These are phyloP conservation scores for Flagelloscypha sp. DNA, from an alignment of 768 basidiomycete species.

Conservation along the genomic window DNA sequence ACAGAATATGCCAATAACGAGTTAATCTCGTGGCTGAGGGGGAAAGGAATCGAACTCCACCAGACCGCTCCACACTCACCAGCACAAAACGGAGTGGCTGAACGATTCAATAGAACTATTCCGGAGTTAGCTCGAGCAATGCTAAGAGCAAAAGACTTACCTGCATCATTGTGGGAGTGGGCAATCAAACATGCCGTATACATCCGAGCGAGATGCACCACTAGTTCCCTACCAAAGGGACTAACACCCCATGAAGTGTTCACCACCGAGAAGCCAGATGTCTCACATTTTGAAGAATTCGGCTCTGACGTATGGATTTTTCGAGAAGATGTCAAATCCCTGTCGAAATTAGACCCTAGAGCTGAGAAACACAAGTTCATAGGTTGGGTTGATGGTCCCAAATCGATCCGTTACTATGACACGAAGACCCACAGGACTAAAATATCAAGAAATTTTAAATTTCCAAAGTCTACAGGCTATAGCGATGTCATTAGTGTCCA, in stretches of 20 bases:
- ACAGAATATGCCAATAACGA: conserved; percentile 15
- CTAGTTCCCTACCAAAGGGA: conserved; percentile 1
- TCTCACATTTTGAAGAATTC: conserved; percentile 15
- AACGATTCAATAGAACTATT: conserved; percentile 15
- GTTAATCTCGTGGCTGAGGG: conserved; percentile 6
- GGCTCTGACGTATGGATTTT: conserved; percentile 12
- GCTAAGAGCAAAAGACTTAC: conserved; percentile 7
- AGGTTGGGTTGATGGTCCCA: conserved; percentile 15
- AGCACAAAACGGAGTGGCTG: conserved; percentile 15
- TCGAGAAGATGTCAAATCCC: conserved; percentile 15
- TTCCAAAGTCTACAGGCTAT: conserved; percentile 5
- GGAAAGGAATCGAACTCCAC: conserved; percentile 14
- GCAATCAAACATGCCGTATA: conserved; percentile 12
- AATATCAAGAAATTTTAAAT: conserved; percentile 19
- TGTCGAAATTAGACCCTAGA: conserved; percentile 12
- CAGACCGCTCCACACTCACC: conserved; percentile 13
- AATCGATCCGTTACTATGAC: conserved; percentile 19
- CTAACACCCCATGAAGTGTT: conserved; percentile 12
- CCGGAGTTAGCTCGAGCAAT: conserved; percentile 11
- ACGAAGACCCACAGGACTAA: conserved; percentile 11
- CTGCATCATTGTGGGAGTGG: conserved; percentile 12
- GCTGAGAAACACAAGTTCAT: conserved; percentile 7
- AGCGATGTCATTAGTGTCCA: too few species aligned
- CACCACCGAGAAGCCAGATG: conserved; percentile 7
- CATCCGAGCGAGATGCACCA: conserved; percentile 13